Percentiles rank a stretch among this genome's conserved stretches.
phyloP scores from a whole-genome alignment of 768 basidiomycete species.

The Trametopsis cervina region DNA sequence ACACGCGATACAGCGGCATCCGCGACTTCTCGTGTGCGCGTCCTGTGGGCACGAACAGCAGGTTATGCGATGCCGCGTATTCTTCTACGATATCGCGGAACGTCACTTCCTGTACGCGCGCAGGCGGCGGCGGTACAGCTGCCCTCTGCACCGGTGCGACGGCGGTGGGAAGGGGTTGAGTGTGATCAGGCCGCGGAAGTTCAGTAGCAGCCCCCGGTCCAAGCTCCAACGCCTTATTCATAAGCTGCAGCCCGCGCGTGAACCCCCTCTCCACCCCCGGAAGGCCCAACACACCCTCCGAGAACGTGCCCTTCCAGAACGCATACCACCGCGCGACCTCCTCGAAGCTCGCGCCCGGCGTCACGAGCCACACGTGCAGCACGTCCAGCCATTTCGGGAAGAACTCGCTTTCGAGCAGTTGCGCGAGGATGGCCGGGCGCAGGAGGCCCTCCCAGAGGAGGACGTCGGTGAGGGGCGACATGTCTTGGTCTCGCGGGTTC shows the following conservation, averaged over 20 bases:
- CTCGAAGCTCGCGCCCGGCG: constrained; percentile 80
- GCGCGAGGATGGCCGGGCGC: constrained; percentile 69
- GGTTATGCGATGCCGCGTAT: constrained; percentile 73
- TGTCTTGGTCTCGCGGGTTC: constrained; percentile 87
- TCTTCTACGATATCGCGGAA: constrained; percentile 94
- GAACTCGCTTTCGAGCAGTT: constrained; percentile 85
- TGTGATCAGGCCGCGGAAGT: constrained; percentile 62
- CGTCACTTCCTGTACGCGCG: constrained; percentile 74
- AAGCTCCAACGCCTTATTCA: constrained; percentile 90
- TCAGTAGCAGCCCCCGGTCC: constrained; percentile 68
- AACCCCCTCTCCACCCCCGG: constrained; percentile 73
- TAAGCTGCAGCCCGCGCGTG: constrained; percentile 81
- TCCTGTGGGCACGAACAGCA: constrained; percentile 86
- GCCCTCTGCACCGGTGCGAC: constrained; percentile 23
- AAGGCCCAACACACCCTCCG: constrained; percentile 60
- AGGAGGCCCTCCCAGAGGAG: constrained; percentile 73
- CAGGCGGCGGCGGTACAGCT: constrained; percentile 33
- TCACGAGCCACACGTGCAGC: constrained; percentile 88
- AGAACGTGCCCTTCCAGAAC: constrained; percentile 81
- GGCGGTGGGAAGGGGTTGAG: constrained; percentile 26
- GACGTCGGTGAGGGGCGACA: constrained; percentile 72
- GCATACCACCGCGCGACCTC: constrained; percentile 93
- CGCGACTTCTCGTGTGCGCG: constrained; percentile 78
- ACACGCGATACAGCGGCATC: constrained; percentile 86
- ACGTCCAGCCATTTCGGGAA: constrained; percentile 97